Conservation (phyloP, 352 stramenopile genomes). For the Pythium insidiosum region DNA sequence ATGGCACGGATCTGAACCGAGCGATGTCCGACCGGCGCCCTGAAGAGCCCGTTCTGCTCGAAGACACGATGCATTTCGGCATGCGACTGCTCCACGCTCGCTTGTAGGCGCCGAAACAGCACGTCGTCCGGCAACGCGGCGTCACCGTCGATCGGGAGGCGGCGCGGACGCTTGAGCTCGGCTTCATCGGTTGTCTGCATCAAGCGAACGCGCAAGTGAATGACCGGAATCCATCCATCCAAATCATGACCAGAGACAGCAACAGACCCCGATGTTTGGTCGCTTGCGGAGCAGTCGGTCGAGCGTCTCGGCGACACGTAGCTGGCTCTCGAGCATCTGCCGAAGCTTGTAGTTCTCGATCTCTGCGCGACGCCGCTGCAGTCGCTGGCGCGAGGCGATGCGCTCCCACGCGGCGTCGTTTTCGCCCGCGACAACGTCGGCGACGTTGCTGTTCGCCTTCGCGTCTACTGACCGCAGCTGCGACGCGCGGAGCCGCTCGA, state of each 20-base stretch:
- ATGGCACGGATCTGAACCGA: neutral
- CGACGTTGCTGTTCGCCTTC: too few relatives aligned
- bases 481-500: neutral
- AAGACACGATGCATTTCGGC: constrained; percentile 21
- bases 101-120: constrained; percentile 22
- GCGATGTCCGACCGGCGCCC: constrained; percentile 3
- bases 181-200: neutral
- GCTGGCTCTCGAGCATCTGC: constrained; percentile 4
- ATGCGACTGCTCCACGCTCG: constrained; percentile 17
- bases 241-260: neutral
- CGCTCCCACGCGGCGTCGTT: constrained; percentile 4
- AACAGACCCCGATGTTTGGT: neutral
- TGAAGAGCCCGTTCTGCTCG: constrained; percentile 24
- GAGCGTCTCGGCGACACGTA: constrained; percentile 7
- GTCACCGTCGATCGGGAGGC: neutral
- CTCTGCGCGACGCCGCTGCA: neutral
- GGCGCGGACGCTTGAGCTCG: neutral
- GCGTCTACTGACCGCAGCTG: neutral
- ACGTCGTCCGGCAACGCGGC: constrained; percentile 2
- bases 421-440: too few relatives aligned
- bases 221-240: neutral
- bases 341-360: constrained; percentile 11
- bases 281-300: constrained; percentile 10
- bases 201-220: neutral
- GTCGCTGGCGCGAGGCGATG: constrained; percentile 5